Percentiles rank a stretch among this genome's conserved stretches.
These are phyloP conservation scores for Corynespora cassiicola DNA, from an alignment of 2,329 filamentous ascomycete genomes.

Conservation along the genomic window DNA sequence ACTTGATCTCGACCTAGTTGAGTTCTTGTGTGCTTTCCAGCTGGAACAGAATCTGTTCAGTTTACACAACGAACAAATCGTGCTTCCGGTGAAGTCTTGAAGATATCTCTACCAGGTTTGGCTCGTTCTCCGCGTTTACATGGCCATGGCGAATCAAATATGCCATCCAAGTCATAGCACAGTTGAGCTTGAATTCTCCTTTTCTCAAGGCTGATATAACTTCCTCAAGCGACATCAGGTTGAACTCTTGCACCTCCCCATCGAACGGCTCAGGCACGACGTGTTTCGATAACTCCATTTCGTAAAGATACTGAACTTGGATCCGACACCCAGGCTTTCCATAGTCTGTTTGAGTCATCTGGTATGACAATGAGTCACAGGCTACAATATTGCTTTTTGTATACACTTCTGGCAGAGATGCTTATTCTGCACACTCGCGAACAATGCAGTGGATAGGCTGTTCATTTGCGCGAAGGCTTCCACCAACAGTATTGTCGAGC, in stretches of 20 bases:
- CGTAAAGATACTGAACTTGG: conserved; percentile 86
- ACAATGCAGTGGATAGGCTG: conserved; percentile 78
- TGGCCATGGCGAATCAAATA: conserved; percentile 85
- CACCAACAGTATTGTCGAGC: conserved; percentile 89
- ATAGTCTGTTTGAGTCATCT: conserved; percentile 9
- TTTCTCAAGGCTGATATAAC: conserved; percentile 69
- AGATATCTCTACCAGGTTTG: conserved; percentile 73
- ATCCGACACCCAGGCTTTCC: conserved; percentile 61
- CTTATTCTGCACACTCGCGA: conserved; percentile 85
- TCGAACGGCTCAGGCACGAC: conserved; percentile 77
- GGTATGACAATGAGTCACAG: conserved; percentile 4
- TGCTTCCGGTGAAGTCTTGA: conserved; percentile 69
- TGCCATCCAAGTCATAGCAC: conserved; percentile 78
- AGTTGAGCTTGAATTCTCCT: conserved; percentile 89
- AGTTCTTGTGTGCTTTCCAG: no score
- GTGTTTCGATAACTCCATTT: conserved; percentile 73
- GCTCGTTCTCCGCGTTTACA: conserved; percentile 76
- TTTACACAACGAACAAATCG: conserved; percentile 3
- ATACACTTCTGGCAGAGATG: conserved; percentile 68
- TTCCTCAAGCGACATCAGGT: conserved; percentile 73
- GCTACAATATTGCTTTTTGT: background rate
- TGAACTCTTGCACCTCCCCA: conserved; percentile 82
- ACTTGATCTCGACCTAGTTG: no score
- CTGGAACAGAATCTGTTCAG: no score
- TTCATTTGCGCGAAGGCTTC: conserved; percentile 79